Evolutionary conservation across 768 basidiomycete genomes (phyloP), one percentile per base, ranked within the genome.

Genomic region (Termitomyces sp.): DNA sequence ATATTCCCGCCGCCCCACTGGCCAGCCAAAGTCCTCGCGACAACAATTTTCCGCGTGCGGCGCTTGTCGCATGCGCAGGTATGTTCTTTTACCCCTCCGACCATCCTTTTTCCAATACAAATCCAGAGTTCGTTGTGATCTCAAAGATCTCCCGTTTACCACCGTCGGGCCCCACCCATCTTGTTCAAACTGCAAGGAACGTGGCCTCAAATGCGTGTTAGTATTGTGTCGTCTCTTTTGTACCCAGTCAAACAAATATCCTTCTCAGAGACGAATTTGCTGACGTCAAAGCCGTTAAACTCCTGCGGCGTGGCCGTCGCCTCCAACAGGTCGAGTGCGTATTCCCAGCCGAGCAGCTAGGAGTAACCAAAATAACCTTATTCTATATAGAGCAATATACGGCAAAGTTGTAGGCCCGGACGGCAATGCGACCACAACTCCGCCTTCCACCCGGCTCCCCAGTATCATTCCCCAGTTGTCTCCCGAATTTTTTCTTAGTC

Each of bases 11-110:
- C 79, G 85, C 23, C 71, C 82, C 8, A 66, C 79, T 4, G 79
- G 78, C n/a, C 82, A 86, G 58, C 83, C 88, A 57, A 91, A 91
- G 70, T 89, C 90, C 32, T 81, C 85, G 2, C 77, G 90, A 61
- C 87, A 90, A 66, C 91, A 96, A 66, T 93, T 92, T 73, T 91
- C 89, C n/a, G 94, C 94, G 8, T 96, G 95, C 70, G 93, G 93
- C 58, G 92, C 93, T 33, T 97, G 95, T 72, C 86, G 93, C 61
- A 91, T 91, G 85, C 75, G 95, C 70, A 83, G 95, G 88, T 89
- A 63, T 23, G 58, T 51, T 40, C 50, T 51, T 57, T 66, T 55
- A 49, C 68, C 57, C 55, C 56, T 48, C 47, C 23, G 0, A 30
- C 56, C 28, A 26, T 26, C 49, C 46, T 33, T 61, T 55, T 60